Conservation (phyloP, 768 basidiomycete species). For the Gyrodon lividus region DNA sequence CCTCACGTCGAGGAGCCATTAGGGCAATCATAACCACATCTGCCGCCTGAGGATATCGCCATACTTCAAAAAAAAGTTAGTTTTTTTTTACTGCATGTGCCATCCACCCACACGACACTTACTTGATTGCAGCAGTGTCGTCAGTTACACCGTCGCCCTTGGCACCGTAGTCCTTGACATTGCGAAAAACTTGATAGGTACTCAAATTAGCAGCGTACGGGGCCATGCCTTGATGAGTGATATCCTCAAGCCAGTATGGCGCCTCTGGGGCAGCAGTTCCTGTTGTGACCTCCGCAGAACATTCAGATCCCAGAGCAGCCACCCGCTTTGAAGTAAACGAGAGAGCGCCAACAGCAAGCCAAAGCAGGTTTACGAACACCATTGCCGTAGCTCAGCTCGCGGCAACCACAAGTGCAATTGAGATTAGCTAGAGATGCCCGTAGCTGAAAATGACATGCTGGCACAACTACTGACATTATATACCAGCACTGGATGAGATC, state of each 20-base stretch:
- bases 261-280: constrained; percentile 43
- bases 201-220: constrained; percentile 56
- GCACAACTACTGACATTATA: background rate
- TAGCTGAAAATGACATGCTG: background rate
- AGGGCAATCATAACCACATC: constrained; percentile 58
- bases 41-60: constrained; percentile 60
- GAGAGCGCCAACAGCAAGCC: background rate
- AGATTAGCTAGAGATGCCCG: background rate
- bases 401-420: background rate
- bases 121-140: constrained; percentile 78
- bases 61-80: constrained; percentile 35
- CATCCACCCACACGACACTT: background rate
- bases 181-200: constrained; percentile 69
- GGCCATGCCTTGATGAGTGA: constrained; percentile 70
- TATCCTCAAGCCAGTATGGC: constrained; percentile 70
- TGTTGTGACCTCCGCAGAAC: constrained; percentile 38
- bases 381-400: background rate
- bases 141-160: constrained; percentile 66
- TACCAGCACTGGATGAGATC: background rate
- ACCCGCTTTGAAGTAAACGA: constrained; percentile 12
- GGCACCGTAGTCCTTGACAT: constrained; percentile 64
- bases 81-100: background rate
- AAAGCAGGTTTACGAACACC: background rate
- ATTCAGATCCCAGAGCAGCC: constrained; percentile 39
- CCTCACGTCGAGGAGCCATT: constrained; percentile 50